A percentile compares a stretch with the other conserved stretches of the same genome.
These are phyloP conservation scores for Neurospora sp. DNA, from an alignment of 495 filamentous ascomycete genomes.

Conservation along the genomic window DNA sequence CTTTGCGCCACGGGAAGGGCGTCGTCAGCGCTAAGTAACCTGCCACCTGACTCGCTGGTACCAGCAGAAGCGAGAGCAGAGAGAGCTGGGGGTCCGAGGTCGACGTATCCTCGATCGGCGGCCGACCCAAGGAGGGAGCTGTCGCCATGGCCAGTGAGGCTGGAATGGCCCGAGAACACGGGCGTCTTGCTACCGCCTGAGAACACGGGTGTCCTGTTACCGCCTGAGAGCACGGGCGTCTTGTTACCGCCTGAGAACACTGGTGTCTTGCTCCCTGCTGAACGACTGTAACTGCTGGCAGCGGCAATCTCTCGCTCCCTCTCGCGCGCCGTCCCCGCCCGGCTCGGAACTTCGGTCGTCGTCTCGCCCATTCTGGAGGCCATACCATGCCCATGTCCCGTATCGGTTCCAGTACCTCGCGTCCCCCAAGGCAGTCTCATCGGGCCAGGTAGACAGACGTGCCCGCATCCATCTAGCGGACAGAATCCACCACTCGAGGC, in stretches of 20 bases:
- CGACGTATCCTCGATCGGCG: not conserved
- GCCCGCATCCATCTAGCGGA: constrained; percentile 60
- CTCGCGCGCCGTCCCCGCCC: constrained; percentile 29
- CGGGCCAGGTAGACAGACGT: constrained; percentile 58
- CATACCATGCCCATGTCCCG: constrained; percentile 24
- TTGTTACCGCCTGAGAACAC: not conserved
- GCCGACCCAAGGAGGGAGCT: not conserved
- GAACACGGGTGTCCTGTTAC: not conserved
- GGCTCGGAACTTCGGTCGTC: constrained; percentile 30
- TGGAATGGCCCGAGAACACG: not conserved
- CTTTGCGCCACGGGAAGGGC: constrained; percentile 35
- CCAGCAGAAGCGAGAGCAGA: constrained; percentile 1
- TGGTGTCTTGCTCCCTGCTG: not conserved
- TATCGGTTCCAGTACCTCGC: not conserved
- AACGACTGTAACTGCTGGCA: not conserved
- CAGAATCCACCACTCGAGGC: constrained; percentile 59
- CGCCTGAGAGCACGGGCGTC: not conserved
- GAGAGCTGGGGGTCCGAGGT: not conserved
- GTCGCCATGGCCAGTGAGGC: not conserved
- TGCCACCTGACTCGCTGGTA: not conserved
- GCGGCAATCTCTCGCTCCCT: constrained; percentile 4
- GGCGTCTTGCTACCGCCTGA: not conserved
- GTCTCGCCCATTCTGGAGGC: constrained; percentile 34
- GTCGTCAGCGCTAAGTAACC: not conserved
- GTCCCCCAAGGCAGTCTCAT: constrained; percentile 4